Base-by-base conservation (phyloP, 2,329 filamentous ascomycete species). In the Fusarium solani-melongenae region DNA sequence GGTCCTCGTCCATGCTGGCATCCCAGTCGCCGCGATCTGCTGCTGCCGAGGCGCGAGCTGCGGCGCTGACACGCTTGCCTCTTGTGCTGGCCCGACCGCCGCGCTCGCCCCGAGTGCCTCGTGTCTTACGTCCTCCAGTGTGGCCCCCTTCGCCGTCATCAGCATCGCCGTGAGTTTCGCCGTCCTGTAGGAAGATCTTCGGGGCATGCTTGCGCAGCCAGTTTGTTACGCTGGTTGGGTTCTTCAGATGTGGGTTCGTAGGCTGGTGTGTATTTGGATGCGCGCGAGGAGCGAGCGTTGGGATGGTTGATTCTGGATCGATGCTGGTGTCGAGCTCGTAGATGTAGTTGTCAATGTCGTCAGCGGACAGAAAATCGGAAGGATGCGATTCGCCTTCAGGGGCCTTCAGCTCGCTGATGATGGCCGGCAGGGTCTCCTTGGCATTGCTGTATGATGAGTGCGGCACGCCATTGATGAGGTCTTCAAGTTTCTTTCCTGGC, bases 161-260 rank as follows among this genome's bases (percentile, higher is more conserved):
- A 24, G 84, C 84, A 9, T 84, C 82, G 61, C 83, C 82, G 24
- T 83, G 81, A 20, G 73, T 75, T 66, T 79, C 80, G 59, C 91
- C 90, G 77, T 95, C 93, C 81, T 97, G 93, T 22, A 97, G 84
- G 84, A 97, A 95, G 57, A 95, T 92, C 81, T 96, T 92, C 4
- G 95, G 93, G 67, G 94, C 92, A 82, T 98, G 89, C 79, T 94
- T 92, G 71, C 94, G 90, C 14, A 99, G 89, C 96, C 96, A 99
- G 82, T 97, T 98, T 84, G 97, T 97, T 4, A 98, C 95, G 67
- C 94, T 97, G 46, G 94, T 93, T 0, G 95, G 95, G 81, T 98
- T 98, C 76, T 86, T 85, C 46, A 86, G 81, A 51, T 84, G 74
- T 78, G 83, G 76, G 82, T 85, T 78, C 55, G 82, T 78, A 75